These are phyloP conservation scores for Yamadazyma insecticola DNA, from an alignment of 805 yeast genomes.

Conservation along the genomic window DNA sequence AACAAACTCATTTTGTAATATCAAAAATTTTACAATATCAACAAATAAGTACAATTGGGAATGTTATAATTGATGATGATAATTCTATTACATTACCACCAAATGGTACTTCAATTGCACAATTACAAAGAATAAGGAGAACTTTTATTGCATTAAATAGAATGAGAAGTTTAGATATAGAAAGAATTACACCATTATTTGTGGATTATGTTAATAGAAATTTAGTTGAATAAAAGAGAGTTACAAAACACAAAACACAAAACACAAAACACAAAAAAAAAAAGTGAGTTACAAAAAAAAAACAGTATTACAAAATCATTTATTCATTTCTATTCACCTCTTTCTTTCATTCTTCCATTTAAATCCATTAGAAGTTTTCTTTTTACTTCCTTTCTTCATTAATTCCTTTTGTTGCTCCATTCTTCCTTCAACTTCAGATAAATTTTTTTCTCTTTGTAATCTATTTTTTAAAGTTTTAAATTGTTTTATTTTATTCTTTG, in stretches of 20 bases:
- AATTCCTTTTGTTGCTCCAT: conserved; percentile 75
- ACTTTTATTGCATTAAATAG: conserved; percentile 78
- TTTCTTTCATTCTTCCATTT: conserved; percentile 86
- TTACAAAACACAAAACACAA: not conserved
- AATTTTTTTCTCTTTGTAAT: conserved; percentile 64
- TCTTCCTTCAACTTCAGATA: conserved; percentile 62
- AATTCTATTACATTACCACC: conserved; percentile 62
- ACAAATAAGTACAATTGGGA: conserved; percentile 48
- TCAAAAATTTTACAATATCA: conserved; percentile 60
- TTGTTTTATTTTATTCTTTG: conserved; percentile 54
- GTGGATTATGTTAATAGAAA: conserved; percentile 72
- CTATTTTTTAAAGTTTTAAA: conserved; percentile 58
- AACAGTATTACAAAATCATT: no score
- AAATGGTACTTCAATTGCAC: conserved; percentile 60
- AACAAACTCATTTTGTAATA: conserved; percentile 61
- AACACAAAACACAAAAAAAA: not conserved
- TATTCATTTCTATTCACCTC: no score
- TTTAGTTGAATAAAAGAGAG: conserved; percentile 36
- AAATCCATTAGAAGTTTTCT: conserved; percentile 64
- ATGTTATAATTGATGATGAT: conserved; percentile 42
- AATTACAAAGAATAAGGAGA: conserved; percentile 77
- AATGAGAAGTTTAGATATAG: conserved; percentile 67
- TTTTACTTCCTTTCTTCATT: conserved; percentile 86
- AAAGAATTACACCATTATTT: conserved; percentile 66
- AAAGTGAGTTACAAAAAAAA: not conserved